Conservation (phyloP, 768 basidiomycete genomes). For the Astraeus odoratus region DNA sequence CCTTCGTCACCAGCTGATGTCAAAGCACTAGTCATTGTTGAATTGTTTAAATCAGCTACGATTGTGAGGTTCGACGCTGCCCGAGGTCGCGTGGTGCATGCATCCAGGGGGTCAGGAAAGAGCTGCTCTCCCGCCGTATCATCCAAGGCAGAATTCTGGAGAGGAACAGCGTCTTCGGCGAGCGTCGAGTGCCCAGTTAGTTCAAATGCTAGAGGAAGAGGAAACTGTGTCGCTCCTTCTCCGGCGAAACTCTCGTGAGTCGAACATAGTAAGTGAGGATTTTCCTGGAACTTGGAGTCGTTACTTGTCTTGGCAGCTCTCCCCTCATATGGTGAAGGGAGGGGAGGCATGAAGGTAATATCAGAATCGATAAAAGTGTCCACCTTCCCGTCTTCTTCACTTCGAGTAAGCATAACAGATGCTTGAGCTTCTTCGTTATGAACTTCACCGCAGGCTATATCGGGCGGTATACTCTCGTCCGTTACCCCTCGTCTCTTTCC, state of each 20-base stretch:
- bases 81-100: slow-evolving; percentile 2
- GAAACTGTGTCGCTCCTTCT: slow-evolving; percentile 13
- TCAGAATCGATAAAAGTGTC: neutral
- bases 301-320: neutral
- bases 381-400: neutral
- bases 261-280: neutral
- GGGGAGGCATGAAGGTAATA: neutral
- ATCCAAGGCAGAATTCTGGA: neutral
- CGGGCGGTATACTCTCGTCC: too few relatives aligned
- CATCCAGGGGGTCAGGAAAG: neutral
- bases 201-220: slow-evolving; percentile 14
- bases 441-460: too few relatives aligned
- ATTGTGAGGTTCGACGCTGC: slow-evolving; percentile 12
- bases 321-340: neutral
- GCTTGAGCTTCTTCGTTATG: too few relatives aligned
- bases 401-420: neutral
- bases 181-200: slow-evolving; percentile 1
- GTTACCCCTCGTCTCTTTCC: too few relatives aligned
- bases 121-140: neutral
- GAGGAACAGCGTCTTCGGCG: neutral
- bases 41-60: slow-evolving; percentile 5
- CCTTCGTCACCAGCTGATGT: neutral
- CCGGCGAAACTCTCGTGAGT: slow-evolving; percentile 1
- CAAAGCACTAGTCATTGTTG: slow-evolving; percentile 1
- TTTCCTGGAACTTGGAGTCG: neutral